Evolutionary conservation across 345 rosid species (phyloP).

Genomic region (Gossypium arboreum): DNA sequence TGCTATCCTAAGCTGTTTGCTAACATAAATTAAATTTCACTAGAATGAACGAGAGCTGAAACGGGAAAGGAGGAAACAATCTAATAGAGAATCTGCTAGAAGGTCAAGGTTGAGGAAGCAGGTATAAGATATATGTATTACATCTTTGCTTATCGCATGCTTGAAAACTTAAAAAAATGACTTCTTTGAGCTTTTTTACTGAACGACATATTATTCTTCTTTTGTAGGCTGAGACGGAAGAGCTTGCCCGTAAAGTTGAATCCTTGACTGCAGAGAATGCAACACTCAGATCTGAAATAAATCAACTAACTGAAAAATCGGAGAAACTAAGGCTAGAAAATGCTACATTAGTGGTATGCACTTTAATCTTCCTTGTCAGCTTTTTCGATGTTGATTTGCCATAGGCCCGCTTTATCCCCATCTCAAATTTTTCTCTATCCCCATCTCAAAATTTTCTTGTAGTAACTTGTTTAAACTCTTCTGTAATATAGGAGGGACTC

Average conservation of each 20-base stretch:
- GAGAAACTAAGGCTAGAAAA: conserved; percentile 71
- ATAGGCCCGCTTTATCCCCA: neutral
- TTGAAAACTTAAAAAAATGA: neutral
- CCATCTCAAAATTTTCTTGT: neutral
- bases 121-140: conserved; percentile 31
- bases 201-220: neutral
- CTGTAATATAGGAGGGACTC: conserved; percentile 50
- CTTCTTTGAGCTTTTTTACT: neutral
- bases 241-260: conserved; percentile 71
- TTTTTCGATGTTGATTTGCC: neutral
- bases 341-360: conserved; percentile 53
- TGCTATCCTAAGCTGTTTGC: neutral
- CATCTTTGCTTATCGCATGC: neutral
- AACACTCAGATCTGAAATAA: conserved; percentile 70
- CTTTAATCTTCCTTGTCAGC: neutral
- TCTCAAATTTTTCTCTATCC: neutral
- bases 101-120: conserved; percentile 96
- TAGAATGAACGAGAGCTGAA: conserved; percentile 87
- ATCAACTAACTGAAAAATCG: conserved; percentile 58
- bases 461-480: neutral
- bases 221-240: conserved; percentile 83
- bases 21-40: neutral
- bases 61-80: conserved; percentile 92
- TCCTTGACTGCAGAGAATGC: conserved; percentile 57
- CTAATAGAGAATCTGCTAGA: conserved; percentile 96